A percentile compares a stretch with the other conserved stretches of the same genome.
Evolutionary conservation across 352 stramenopile species (phyloP).

Genomic region (Pythium aristosporum): DNA sequence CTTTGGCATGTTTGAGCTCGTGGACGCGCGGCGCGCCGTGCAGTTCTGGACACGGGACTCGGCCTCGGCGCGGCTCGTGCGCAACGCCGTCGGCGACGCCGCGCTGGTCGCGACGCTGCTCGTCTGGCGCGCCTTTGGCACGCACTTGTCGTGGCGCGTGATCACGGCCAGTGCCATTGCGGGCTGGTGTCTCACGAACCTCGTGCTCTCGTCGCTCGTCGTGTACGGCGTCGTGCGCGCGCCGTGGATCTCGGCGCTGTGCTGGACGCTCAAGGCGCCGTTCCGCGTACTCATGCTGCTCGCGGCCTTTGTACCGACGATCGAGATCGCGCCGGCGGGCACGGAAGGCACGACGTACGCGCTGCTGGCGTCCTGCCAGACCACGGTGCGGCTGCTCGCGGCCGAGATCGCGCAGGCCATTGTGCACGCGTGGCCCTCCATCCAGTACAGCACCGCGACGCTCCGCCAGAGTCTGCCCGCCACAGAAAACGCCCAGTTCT

Average conservation of each 20-base stretch:
- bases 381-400: slow-evolving; percentile 33
- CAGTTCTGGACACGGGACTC: slow-evolving; percentile 29
- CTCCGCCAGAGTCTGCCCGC: not conserved
- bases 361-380: slow-evolving; percentile 37
- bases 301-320: slow-evolving; percentile 36
- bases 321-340: slow-evolving; percentile 44
- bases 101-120: slow-evolving; percentile 27
- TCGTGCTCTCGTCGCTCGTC: slow-evolving; percentile 25
- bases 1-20: slow-evolving; percentile 36
- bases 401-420: slow-evolving; percentile 27
- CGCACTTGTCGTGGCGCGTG: slow-evolving; percentile 31
- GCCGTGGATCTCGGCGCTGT: slow-evolving; percentile 31
- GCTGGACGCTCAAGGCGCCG: slow-evolving; percentile 20
- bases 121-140: slow-evolving; percentile 25
- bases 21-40: slow-evolving; percentile 22
- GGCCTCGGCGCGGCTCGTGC: slow-evolving; percentile 7
- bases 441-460: slow-evolving; percentile 16
- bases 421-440: not conserved
- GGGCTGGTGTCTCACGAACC: slow-evolving; percentile 17
- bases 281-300: slow-evolving; percentile 34
- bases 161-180: slow-evolving; percentile 13
- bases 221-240: slow-evolving; percentile 24
- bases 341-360: slow-evolving; percentile 46
- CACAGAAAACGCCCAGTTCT: slow-evolving; percentile 16
- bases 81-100: slow-evolving; percentile 26